Conservation (phyloP, 2,329 filamentous ascomycete genomes). For the Penicillium digitatum region DNA sequence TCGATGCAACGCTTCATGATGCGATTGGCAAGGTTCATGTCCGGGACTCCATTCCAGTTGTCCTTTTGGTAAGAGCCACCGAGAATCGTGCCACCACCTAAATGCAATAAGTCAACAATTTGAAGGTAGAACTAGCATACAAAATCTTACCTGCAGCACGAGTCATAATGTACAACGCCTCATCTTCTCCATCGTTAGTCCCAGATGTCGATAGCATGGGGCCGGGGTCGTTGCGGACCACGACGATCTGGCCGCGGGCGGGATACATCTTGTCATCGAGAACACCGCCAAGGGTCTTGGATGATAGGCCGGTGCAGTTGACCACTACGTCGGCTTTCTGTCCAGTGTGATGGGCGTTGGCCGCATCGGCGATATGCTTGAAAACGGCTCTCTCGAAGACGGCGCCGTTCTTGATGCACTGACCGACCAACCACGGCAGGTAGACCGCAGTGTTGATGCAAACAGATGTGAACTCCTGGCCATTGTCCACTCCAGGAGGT, state of each 20-base stretch:
- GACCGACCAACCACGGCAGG: slow-evolving; percentile 76
- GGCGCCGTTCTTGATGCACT: slow-evolving; percentile 71
- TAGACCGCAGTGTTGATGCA: slow-evolving; percentile 91
- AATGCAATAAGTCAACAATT: background rate
- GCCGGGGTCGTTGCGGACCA: slow-evolving; percentile 74
- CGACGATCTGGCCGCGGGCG: slow-evolving; percentile 74
- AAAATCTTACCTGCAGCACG: slow-evolving; percentile 52
- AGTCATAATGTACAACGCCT: slow-evolving; percentile 77
- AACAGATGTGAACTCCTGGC: slow-evolving; percentile 72
- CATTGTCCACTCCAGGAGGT: slow-evolving; percentile 63
- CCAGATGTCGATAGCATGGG: slow-evolving; percentile 68
- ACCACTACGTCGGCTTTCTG: slow-evolving; percentile 64
- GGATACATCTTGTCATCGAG: slow-evolving; percentile 69
- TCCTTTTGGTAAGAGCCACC: slow-evolving; percentile 80
- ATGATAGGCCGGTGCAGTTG: slow-evolving; percentile 79
- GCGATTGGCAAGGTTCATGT: slow-evolving; percentile 71
- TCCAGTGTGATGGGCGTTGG: slow-evolving; percentile 55
- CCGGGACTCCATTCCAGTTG: slow-evolving; percentile 74
- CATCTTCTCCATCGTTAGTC: slow-evolving; percentile 67
- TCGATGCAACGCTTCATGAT: slow-evolving; percentile 69
- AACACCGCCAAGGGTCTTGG: slow-evolving; percentile 75
- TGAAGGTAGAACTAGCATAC: background rate
- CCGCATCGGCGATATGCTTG: slow-evolving; percentile 69
- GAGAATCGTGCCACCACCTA: slow-evolving; percentile 74
- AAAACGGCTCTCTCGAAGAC: slow-evolving; percentile 61